Base-by-base conservation (phyloP, 2,329 filamentous ascomycete species). In the Aspergillus ochraceus region DNA sequence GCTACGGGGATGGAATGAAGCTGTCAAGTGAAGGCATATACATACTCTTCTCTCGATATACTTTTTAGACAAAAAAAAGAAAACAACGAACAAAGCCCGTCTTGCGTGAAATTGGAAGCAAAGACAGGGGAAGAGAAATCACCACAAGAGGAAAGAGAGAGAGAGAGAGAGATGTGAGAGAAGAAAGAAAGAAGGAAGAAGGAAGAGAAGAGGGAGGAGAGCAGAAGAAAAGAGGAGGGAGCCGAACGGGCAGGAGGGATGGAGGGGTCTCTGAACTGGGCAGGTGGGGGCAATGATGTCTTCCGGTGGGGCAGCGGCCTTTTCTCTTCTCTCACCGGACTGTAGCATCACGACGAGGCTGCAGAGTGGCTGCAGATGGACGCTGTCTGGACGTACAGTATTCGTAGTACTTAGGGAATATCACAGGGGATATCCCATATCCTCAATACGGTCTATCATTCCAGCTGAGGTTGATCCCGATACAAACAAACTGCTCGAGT, bases 271-370 rank as follows among this genome's bases (percentile, higher is more conserved):
- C 32, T 36, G 32, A 61, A 60, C 64, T 53, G 64, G 70, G 69
- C 63, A 71, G 66, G 70, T 70, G 69, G 68, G 71, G 64, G 67
- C 64, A 62, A 71, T 73, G 70, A 73, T 71, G 71, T 71, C 66
- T 66, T 60, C 65, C 54, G 65, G 68, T 68, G 69, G 68, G 67
- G 64, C 64, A 42, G 45, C 45, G 24, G 24, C 24, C 24, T 24
- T 29, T 29, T 29, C 14, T n/a, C 36, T 42, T 42, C 36, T 42
- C 36, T 42, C 42, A 20, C 26, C 30, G 36, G 49, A 24, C 4
- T 5, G 24, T 24, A 24, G 4, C 5, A 5, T 24, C 24, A 29
- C 26, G 26, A 26, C 26, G 26, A 26, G 26, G 26, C 26, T 26
- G 26, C 26, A 26, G 26, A 26, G 8, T 29, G 26, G 26, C 26